phyloP scores from a whole-genome alignment of 805 yeast genomes.

The Cyberlindnera galapagoensis region DNA sequence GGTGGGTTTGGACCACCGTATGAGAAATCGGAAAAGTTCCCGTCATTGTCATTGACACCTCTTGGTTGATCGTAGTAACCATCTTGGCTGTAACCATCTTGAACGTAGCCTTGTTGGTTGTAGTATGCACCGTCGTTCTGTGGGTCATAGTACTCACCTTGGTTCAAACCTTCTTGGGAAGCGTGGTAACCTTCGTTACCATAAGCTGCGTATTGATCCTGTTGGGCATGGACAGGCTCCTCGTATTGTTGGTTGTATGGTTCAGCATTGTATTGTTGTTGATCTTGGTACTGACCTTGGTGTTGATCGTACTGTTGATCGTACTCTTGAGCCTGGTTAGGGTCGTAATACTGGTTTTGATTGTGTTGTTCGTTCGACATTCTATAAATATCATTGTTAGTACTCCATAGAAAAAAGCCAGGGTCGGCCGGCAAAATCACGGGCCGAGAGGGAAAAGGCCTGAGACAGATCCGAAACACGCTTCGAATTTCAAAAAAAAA shows the following conservation, averaged over 20 bases:
- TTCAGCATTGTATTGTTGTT: slow-evolving; percentile 23
- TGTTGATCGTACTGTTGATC: slow-evolving; percentile 9
- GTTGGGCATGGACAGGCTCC: slow-evolving; percentile 29
- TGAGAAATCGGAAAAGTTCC: slow-evolving; percentile 62
- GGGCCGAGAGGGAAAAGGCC: no score
- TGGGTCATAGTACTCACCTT: slow-evolving; percentile 25
- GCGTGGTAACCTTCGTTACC: slow-evolving; percentile 27
- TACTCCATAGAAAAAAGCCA: no score
- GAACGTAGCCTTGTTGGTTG: slow-evolving; percentile 45
- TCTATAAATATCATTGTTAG: no score
- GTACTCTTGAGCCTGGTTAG: slow-evolving; percentile 10
- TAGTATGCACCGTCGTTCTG: slow-evolving; percentile 25
- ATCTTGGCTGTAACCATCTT: slow-evolving; percentile 48
- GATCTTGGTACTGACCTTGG: slow-evolving; percentile 12
- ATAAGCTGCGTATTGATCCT: slow-evolving; percentile 35
- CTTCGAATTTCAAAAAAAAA: no score
- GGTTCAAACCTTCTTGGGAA: slow-evolving; percentile 25
- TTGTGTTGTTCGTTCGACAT: slow-evolving; percentile 15
- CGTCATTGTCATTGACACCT: slow-evolving; percentile 42
- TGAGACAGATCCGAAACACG: no score
- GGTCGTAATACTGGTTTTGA: slow-evolving; percentile 11
- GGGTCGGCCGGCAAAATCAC: no score
- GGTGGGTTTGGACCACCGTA: slow-evolving; percentile 43
- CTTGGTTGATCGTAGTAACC: slow-evolving; percentile 48
- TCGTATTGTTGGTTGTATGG: slow-evolving; percentile 31